Base-by-base conservation (phyloP, 2,329 filamentous ascomycete genomes). In the Penicillium digitatum region DNA sequence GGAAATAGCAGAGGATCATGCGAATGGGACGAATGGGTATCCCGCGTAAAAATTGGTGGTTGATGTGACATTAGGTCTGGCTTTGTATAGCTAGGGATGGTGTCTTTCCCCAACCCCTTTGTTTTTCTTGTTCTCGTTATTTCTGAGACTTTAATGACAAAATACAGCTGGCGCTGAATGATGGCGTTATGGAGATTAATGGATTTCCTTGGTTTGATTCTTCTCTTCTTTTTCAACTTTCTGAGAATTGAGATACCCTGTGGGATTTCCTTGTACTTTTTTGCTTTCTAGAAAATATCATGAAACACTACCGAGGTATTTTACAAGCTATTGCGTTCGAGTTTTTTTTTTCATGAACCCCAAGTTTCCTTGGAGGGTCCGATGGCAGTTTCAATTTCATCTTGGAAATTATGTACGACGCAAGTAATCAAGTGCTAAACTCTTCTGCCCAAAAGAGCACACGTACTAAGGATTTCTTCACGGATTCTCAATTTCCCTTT, bases 1-100 rank as follows among this genome's bases (percentile, higher is more conserved):
- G 6, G 71, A 74, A 14, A 56, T 59, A 7, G 62, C 65, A 3
- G 66, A 67, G 5, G 67, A 60, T 22, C 58, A 55, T 52, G 27
- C 27, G 9, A 47, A 44, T 27, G 42, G 54, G 37, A 53, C 35
- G 31, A 57, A 57, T 48, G 54, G 54, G 27, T 24, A 40, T 39
- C 10, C 27, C 12, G 48, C 32, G 24, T 58, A 44, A 62, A 62
- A 32, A 45, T 45, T 8, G 14, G 34, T 48, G 51, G 29, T 31
- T 37, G 58, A 56, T 52, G 31, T 42, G 56, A 20, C 22, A 24
- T 18, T 34, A 18, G 37, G 52, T 50, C 52, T 60, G 55, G 45
- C 51, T 49, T 59, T 52, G 51, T 63, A 58, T 62, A 63, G 48
- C 38, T 48, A 55, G 55, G 47, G 56, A 55, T 48, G 52, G 59